Percentiles rank a stretch among this genome's conserved stretches.
These are phyloP conservation scores for Castanea sativa DNA, from an alignment of 306 rosid species.

Conservation along the genomic window DNA sequence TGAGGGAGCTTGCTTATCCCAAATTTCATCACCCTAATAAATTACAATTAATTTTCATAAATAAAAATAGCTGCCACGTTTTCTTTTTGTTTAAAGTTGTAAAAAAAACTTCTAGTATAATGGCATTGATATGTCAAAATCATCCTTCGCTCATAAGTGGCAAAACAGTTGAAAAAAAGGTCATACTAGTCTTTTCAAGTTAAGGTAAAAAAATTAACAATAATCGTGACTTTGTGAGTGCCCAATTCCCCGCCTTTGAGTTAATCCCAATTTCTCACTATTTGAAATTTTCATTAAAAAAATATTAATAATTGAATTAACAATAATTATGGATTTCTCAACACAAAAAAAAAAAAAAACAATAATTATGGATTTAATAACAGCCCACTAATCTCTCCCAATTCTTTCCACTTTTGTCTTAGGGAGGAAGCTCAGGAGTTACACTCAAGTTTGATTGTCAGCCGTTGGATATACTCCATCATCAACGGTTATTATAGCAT, in stretches of 20 bases:
- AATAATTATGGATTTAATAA: slow-evolving; percentile 27
- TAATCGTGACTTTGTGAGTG: too few relatives aligned
- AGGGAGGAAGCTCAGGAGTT: slow-evolving; percentile 67
- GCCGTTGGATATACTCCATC: slow-evolving; percentile 38
- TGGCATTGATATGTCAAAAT: not conserved
- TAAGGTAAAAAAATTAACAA: too few relatives aligned
- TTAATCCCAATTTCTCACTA: too few relatives aligned
- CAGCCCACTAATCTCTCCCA: slow-evolving; percentile 63
- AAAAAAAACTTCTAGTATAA: not conserved
- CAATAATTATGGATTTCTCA: slow-evolving; percentile 15
- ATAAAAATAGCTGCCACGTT: not conserved
- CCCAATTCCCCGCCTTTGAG: too few relatives aligned
- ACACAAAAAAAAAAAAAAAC: too few relatives aligned
- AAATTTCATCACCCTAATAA: slow-evolving; percentile 28
- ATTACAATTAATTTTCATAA: slow-evolving; percentile 17
- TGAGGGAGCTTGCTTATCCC: slow-evolving; percentile 14
- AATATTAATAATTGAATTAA: not conserved
- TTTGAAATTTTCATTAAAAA: not conserved
- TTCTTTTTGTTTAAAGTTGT: too few relatives aligned
- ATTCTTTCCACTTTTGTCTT: slow-evolving; percentile 29
- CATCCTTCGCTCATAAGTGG: not conserved
- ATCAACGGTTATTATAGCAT: slow-evolving; percentile 39
- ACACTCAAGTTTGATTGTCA: slow-evolving; percentile 29
- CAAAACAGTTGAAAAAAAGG: not conserved
- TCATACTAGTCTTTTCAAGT: not conserved